A percentile compares a stretch with the other conserved stretches of the same genome.
Conservation (phyloP, 1,284 basidiomycete genomes). For the Cutaneotrichosporon daszewskae region DNA sequence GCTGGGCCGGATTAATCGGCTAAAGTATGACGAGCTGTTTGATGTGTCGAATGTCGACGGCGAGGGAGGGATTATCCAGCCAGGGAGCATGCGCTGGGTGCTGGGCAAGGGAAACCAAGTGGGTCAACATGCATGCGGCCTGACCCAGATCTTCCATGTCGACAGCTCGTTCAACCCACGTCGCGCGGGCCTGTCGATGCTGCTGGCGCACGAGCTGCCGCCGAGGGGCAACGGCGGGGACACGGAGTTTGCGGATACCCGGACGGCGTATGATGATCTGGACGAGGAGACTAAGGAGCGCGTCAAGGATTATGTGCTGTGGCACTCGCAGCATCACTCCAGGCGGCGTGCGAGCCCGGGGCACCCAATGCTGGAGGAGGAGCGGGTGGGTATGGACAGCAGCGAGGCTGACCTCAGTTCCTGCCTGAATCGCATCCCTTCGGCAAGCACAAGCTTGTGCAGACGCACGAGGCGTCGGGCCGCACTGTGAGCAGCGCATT, state of each 20-base stretch:
- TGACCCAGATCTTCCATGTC: conserved; percentile 16
- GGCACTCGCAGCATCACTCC: conserved; percentile 22
- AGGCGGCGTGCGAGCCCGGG: conserved; percentile 19
- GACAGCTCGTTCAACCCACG: conserved; percentile 25
- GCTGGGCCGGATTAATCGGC: conserved; percentile 21
- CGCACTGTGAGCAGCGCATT: conserved; percentile 2
- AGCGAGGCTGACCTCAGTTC: conserved; percentile 4
- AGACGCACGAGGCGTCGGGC: conserved; percentile 19
- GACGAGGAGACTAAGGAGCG: conserved; percentile 22
- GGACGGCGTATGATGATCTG: conserved; percentile 20
- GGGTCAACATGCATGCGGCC: not conserved
- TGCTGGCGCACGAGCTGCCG: conserved; percentile 21
- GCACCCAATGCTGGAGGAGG: conserved; percentile 15
- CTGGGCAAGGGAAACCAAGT: conserved; percentile 3
- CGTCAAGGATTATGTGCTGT: conserved; percentile 30
- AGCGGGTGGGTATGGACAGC: conserved; percentile 3
- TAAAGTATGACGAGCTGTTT: conserved; percentile 26
- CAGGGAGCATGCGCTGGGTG: conserved; percentile 9
- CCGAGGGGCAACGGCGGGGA: conserved; percentile 18
- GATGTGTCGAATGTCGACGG: conserved; percentile 24
- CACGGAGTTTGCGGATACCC: conserved; percentile 26
- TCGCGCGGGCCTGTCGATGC: conserved; percentile 18
- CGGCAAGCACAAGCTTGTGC: conserved; percentile 24
- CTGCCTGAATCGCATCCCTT: conserved; percentile 15
- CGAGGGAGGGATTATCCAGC: conserved; percentile 19